Evolutionary conservation across 2,329 filamentous ascomycete species (phyloP).

Genomic region (Calonectria pteridis): DNA sequence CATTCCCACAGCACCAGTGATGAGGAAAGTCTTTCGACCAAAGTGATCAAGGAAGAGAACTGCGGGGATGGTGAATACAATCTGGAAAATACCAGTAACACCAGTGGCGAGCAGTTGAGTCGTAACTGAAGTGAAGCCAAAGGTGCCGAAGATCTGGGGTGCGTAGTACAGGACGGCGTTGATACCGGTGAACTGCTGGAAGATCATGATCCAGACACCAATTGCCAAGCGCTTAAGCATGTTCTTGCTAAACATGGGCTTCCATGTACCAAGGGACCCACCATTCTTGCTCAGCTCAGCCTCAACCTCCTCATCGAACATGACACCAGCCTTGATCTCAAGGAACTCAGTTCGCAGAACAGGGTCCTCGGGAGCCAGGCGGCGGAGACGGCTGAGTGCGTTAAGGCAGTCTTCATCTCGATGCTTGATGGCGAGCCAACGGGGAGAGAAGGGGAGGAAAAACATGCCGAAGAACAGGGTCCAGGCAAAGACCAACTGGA

Average conservation of each 20-base stretch:
- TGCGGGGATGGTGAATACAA: neutral
- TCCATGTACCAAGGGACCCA: neutral
- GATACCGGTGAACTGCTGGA: constrained; percentile 8
- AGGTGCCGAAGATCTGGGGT: neutral
- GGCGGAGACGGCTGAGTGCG: neutral
- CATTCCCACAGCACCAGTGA: neutral
- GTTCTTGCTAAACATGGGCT: constrained; percentile 4
- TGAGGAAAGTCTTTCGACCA: neutral
- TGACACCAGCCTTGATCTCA: constrained; percentile 2
- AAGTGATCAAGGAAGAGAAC: neutral
- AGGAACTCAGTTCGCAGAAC: neutral
- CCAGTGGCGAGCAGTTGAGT: constrained; percentile 3
- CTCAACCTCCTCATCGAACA: constrained; percentile 6
- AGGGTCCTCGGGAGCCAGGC: neutral
- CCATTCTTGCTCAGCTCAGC: neutral
- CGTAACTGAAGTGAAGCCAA: neutral
- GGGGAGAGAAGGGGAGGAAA: constrained; percentile 7
- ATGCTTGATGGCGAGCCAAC: constrained; percentile 4
- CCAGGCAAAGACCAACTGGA: neutral
- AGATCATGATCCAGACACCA: constrained; percentile 6
- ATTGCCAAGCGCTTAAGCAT: neutral
- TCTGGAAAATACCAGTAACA: constrained; percentile 1
- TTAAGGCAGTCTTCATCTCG: neutral
- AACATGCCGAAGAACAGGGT: neutral
- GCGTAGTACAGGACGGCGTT: constrained; percentile 8